Evolutionary conservation across 768 basidiomycete species (phyloP), one percentile per base, ranked within the genome.

Genomic region (Pleurotus tuoliensis): DNA sequence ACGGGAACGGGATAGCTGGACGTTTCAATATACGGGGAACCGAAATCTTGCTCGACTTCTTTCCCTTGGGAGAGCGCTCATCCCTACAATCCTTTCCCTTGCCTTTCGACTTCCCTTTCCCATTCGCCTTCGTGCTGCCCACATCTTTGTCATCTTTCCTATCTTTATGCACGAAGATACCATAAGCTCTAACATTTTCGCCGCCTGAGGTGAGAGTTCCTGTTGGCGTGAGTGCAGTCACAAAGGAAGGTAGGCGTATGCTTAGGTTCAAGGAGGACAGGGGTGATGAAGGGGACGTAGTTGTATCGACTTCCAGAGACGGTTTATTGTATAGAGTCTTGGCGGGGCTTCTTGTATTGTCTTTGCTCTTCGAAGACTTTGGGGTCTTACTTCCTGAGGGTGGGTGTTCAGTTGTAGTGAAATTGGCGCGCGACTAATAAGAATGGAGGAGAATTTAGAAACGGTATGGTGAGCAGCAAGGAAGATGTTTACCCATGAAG

Each of bases 61-160:
- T 66, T 37, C 59, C 59, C 68, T 67, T 13, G 67, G 60, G 25
- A 65, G 61, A 48, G 62, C 66, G 8, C 66, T 64, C 53, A 61
- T 65, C 60, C 62, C 65, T 39, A 65, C 66, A 5, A 62, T 45
- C 65, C 62, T 40, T 67, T 61, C 11, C 65, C 49, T 62, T 63
- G 20, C 48, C 45, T 22, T 61, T 63, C 3, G 37, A 45, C 44
- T 62, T 65, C 25, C 59, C 55, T 46, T 60, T 62, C 34, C 56
- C 58, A 4, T 60, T 60, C 22, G 57, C 62, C 39, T 60, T 62
- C 48, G 61, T 44, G 43, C 30, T 27, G 15, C 22, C 30, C 16
- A 20, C 46, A n/a, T 50, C 39, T 24, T 18, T 22, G 7, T 53
- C 51, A 11, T 12, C 49, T 18, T 51, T n/a, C n/a, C n/a, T 27